Evolutionary conservation across 192 early-diverging fungal species (phyloP).

Genomic region (Podila clonocystis): DNA sequence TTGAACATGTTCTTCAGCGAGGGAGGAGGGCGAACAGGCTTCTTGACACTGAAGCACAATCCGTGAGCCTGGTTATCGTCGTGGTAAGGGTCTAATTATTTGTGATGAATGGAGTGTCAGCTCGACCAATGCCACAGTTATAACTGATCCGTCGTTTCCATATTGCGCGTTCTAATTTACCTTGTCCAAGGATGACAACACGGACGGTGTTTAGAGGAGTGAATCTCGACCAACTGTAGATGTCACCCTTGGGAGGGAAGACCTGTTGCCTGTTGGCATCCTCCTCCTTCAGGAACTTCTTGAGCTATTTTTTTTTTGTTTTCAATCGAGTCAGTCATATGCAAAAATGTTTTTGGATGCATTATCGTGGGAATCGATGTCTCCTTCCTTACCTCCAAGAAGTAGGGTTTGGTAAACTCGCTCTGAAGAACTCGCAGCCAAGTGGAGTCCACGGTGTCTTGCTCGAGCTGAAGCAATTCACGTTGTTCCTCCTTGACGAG

Average conservation of each 20-base stretch:
- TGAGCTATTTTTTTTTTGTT: slow-evolving; percentile 59
- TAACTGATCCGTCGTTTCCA: no score
- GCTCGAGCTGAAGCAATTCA: slow-evolving; percentile 63
- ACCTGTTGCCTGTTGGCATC: slow-evolving; percentile 59
- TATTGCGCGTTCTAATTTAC: slow-evolving; percentile 39
- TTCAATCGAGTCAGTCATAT: no score
- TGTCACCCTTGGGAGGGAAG: slow-evolving; percentile 76
- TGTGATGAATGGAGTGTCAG: background rate
- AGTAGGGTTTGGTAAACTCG: slow-evolving; percentile 72
- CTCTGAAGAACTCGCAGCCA: slow-evolving; percentile 71
- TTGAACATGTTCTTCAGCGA: slow-evolving; percentile 94
- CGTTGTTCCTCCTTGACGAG: slow-evolving; percentile 46
- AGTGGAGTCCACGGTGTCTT: slow-evolving; percentile 74
- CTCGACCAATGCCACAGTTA: no score
- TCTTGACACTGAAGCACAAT: slow-evolving; percentile 89
- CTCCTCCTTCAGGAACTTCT: slow-evolving; percentile 73
- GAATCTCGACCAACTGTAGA: slow-evolving; percentile 89
- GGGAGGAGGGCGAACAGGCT: slow-evolving; percentile 81
- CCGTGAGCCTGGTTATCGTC: slow-evolving; percentile 84
- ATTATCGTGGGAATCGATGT: background rate
- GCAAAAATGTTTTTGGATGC: background rate
- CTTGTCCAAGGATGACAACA: slow-evolving; percentile 96
- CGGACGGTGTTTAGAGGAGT: slow-evolving; percentile 72
- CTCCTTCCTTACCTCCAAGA: slow-evolving; percentile 58
- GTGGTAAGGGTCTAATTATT: slow-evolving; percentile 75